phyloP scores from a whole-genome alignment of 2,329 filamentous ascomycete genomes.

The Cercospora sp. region DNA sequence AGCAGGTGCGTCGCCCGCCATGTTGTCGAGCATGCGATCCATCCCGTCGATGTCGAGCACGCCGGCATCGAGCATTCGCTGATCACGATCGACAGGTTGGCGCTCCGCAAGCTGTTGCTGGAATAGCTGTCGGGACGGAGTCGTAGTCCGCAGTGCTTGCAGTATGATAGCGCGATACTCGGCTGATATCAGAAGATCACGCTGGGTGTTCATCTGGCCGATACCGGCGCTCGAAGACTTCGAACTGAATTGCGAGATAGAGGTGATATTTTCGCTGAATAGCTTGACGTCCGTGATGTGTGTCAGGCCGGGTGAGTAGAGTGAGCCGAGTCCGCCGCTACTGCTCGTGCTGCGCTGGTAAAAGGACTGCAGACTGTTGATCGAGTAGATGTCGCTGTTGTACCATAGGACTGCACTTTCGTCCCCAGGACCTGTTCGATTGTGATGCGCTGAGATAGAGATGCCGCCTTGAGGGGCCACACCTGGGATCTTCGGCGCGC shows the following conservation, averaged over 20 bases:
- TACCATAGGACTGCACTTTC: slow-evolving; percentile 53
- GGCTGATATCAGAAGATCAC: slow-evolving; percentile 47
- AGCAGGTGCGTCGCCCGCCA: slow-evolving; percentile 27
- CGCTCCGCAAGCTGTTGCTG: slow-evolving; percentile 34
- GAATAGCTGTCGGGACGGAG: slow-evolving; percentile 38
- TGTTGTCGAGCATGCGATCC: slow-evolving; percentile 47
- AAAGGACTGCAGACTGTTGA: slow-evolving; percentile 49
- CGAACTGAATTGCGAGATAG: slow-evolving; percentile 47
- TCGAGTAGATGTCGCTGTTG: slow-evolving; percentile 46
- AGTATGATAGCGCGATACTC: slow-evolving; percentile 50
- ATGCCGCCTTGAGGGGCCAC: slow-evolving; percentile 46
- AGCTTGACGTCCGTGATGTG: slow-evolving; percentile 46
- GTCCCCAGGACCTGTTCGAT: slow-evolving; percentile 41
- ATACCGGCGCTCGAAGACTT: slow-evolving; percentile 34
- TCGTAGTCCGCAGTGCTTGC: slow-evolving; percentile 38
- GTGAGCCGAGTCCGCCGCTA: slow-evolving; percentile 39
- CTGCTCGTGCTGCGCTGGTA: slow-evolving; percentile 45
- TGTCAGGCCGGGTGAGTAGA: slow-evolving; percentile 45
- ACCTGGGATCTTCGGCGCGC: slow-evolving; percentile 38
- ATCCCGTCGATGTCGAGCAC: slow-evolving; percentile 52
- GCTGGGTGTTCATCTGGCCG: slow-evolving; percentile 47
- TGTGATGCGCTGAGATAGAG: slow-evolving; percentile 40
- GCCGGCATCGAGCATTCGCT: slow-evolving; percentile 46
- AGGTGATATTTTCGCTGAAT: slow-evolving; percentile 46
- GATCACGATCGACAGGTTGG: slow-evolving; percentile 38